phyloP scores from a whole-genome alignment of 2,329 filamentous ascomycete genomes.

The Fusarium nurragi region DNA sequence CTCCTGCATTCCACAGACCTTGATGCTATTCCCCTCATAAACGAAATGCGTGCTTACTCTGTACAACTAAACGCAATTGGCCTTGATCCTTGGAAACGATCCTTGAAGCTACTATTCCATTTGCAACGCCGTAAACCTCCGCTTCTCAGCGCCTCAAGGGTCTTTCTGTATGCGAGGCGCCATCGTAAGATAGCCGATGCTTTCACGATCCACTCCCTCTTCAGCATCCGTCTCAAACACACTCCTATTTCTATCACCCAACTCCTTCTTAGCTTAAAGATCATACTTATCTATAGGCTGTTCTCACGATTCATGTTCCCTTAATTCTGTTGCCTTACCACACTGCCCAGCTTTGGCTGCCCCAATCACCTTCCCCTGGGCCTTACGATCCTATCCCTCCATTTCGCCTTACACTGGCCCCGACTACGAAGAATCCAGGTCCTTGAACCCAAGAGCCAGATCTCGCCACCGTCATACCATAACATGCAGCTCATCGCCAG shows the following conservation, averaged over 20 bases:
- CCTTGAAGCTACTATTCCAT: not conserved
- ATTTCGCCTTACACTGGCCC: not conserved
- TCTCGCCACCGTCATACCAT: constrained; percentile 13
- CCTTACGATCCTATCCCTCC: not conserved
- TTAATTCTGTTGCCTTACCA: not conserved
- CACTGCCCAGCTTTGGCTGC: constrained; percentile 4
- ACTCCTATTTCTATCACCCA: constrained; percentile 16
- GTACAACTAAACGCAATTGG: not conserved
- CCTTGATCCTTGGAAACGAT: not conserved
- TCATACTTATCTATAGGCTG: not conserved
- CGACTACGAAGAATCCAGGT: constrained; percentile 4
- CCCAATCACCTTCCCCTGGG: not conserved
- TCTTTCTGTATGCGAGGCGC: constrained; percentile 17
- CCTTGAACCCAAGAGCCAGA: constrained; percentile 6
- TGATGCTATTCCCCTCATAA: not conserved
- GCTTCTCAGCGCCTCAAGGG: constrained; percentile 10
- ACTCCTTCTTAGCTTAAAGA: not conserved
- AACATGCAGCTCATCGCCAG: constrained; percentile 40
- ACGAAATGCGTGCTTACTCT: not conserved
- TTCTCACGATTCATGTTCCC: not conserved
- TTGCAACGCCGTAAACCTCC: not conserved
- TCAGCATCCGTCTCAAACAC: constrained; percentile 1
- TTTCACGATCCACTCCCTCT: constrained; percentile 30
- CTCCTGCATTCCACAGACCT: not conserved
- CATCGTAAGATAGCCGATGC: constrained; percentile 37